phyloP scores from a whole-genome alignment of 1,284 basidiomycete species.

The Sanghuangporus baumii region DNA sequence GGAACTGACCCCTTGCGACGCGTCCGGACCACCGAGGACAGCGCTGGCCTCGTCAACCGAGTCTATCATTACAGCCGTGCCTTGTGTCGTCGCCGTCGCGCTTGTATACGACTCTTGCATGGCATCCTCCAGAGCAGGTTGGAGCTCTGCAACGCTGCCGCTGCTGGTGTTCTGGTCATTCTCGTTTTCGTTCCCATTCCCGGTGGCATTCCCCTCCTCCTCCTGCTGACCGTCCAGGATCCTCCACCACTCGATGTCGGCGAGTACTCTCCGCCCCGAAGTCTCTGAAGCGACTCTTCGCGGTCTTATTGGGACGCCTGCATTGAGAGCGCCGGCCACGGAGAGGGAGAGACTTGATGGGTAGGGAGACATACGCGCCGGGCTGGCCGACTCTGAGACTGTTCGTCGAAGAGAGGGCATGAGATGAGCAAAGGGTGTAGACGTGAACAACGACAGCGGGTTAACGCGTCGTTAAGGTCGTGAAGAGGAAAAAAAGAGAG shows the following conservation, averaged over 20 bases:
- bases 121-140: conserved; percentile 19
- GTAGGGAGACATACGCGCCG: conserved; percentile 19
- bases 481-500: conserved; percentile 26
- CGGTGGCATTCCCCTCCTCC: neutral
- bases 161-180: conserved; percentile 15
- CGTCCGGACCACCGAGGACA: conserved; percentile 2
- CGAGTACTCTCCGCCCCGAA: conserved; percentile 52
- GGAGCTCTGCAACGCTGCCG: conserved; percentile 21
- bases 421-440: neutral
- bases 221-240: conserved; percentile 61
- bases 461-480: conserved; percentile 7
- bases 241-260: conserved; percentile 81
- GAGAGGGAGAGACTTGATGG: conserved; percentile 15
- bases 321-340: conserved; percentile 8
- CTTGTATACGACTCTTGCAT: neutral
- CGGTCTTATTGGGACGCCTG: conserved; percentile 8
- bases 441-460: conserved; percentile 3
- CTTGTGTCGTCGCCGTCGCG: conserved; percentile 9
- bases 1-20: conserved; percentile 14
- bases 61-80: conserved; percentile 20
- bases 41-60: conserved; percentile 23
- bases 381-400: conserved; percentile 14
- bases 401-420: conserved; percentile 19
- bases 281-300: conserved; percentile 47
- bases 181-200: conserved; percentile 6